phyloP scores from a whole-genome alignment of 441 rosid genomes.

The Populus hybrid region DNA sequence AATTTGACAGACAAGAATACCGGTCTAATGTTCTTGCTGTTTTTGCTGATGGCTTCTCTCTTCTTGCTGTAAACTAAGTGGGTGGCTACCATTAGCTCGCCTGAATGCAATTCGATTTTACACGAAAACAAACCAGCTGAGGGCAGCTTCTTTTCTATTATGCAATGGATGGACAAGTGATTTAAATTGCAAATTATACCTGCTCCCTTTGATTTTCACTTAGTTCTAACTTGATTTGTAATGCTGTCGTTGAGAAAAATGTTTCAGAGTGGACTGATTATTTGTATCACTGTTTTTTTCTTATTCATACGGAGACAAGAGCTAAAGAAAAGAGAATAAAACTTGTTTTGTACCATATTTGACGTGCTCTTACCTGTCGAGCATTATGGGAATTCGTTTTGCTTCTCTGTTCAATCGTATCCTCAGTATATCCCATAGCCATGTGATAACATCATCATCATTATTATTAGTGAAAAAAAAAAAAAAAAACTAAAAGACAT shows the following conservation, averaged over 20 bases:
- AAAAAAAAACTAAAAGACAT: too few species aligned
- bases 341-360: neutral
- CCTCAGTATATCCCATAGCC: too few species aligned
- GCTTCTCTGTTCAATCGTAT: neutral
- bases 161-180: slow-evolving; percentile 1
- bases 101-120: neutral
- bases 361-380: neutral
- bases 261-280: neutral
- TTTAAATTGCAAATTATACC: neutral
- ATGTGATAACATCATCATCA: too few species aligned
- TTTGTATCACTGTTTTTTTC: neutral
- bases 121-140: neutral
- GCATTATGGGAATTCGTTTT: neutral
- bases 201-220: neutral
- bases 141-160: neutral
- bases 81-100: neutral
- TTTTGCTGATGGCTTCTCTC: slow-evolving; percentile 31
- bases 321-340: neutral
- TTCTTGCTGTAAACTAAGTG: slow-evolving; percentile 31
- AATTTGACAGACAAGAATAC: slow-evolving; percentile 22
- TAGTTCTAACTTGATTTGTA: neutral
- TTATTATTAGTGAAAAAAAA: too few species aligned
- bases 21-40: slow-evolving; percentile 25
- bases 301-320: neutral
- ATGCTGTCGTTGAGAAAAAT: neutral